phyloP scores from a whole-genome alignment of 768 basidiomycete species.

The Fibroporia radiculosa region DNA sequence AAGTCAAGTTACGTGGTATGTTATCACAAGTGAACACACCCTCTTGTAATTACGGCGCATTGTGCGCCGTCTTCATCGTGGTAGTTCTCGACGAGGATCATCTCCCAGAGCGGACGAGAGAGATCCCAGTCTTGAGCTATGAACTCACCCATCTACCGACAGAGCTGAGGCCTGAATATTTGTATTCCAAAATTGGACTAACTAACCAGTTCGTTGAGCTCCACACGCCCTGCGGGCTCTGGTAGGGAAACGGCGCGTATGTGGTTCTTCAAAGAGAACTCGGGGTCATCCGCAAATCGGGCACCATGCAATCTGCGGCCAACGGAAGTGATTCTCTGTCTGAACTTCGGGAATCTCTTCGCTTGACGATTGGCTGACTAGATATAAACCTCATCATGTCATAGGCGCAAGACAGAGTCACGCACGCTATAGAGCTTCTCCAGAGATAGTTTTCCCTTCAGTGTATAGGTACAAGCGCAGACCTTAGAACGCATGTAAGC shows the following conservation, averaged over 20 bases:
- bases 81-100: conserved; percentile 16
- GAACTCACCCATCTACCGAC: conserved; percentile 14
- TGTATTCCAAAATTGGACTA: background rate
- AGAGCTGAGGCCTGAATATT: background rate
- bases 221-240: conserved; percentile 15
- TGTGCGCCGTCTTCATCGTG: conserved; percentile 16
- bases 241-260: conserved; percentile 12
- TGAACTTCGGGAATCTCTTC: conserved; percentile 15
- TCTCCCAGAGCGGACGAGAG: conserved; percentile 13
- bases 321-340: conserved; percentile 11
- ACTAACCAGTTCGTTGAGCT: conserved; percentile 16
- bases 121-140: conserved; percentile 18
- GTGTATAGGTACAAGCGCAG: conserved; percentile 11
- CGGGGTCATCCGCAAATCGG: conserved; percentile 16
- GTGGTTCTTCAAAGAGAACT: conserved; percentile 14
- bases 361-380: conserved; percentile 7
- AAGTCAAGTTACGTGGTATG: background rate
- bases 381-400: background rate
- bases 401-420: background rate
- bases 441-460: conserved; percentile 7
- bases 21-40: conserved; percentile 7
- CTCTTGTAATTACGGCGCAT: conserved; percentile 13
- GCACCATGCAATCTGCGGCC: conserved; percentile 17
- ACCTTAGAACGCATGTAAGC: conserved; percentile 4
- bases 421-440: conserved; percentile 4